Conservation (phyloP, 495 filamentous ascomycete genomes). For the Xylaria palmicola region DNA sequence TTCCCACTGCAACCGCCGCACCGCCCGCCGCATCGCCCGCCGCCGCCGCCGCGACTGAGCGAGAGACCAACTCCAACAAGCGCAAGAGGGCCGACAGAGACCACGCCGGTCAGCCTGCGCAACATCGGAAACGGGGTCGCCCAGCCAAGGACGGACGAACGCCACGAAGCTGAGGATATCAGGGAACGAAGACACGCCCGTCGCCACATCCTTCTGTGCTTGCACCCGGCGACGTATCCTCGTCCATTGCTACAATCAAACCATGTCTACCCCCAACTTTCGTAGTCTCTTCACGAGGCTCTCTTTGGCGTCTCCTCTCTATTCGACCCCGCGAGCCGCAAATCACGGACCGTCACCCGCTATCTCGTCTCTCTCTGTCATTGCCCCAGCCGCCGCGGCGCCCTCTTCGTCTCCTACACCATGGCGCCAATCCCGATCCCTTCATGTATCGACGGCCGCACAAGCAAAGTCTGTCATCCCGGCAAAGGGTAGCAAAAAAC, state of each 20-base stretch:
- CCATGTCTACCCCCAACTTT: constrained; percentile 23
- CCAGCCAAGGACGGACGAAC: too few species aligned
- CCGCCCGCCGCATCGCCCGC: too few species aligned
- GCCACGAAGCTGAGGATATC: too few species aligned
- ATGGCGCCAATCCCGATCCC: constrained; percentile 11
- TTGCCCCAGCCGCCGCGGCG: not conserved
- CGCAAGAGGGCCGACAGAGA: too few species aligned
- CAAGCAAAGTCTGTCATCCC: not conserved
- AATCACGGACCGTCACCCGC: not conserved
- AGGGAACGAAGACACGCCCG: too few species aligned
- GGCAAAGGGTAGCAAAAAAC: constrained; percentile 7
- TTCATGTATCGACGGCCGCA: constrained; percentile 21
- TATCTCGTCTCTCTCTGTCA: not conserved
- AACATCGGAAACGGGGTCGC: too few species aligned
- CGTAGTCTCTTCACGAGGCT: constrained; percentile 27
- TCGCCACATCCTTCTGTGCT: not conserved
- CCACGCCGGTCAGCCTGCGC: too few species aligned
- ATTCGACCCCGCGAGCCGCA: not conserved
- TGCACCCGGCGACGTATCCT: not conserved
- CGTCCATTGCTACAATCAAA: not conserved
- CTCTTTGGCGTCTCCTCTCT: not conserved
- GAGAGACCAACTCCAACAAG: too few species aligned
- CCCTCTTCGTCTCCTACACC: not conserved
- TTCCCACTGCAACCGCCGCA: too few species aligned
- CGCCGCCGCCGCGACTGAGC: too few species aligned